phyloP scores from a whole-genome alignment of 1,139 yeast species.

The Eremothecium gossypii region DNA sequence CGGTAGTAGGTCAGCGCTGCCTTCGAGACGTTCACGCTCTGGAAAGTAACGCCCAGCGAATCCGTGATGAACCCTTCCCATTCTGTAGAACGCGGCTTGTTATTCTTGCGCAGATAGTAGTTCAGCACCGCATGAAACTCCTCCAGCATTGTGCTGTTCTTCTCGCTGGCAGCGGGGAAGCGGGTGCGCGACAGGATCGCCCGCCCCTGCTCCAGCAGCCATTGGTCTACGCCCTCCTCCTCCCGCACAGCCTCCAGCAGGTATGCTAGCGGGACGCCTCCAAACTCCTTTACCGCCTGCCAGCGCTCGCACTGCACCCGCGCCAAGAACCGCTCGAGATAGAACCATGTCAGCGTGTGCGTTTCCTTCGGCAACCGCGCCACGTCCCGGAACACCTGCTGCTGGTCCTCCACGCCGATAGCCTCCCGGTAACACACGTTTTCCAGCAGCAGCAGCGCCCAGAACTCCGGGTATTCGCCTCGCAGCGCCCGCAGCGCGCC shows the following conservation, averaged over 20 bases:
- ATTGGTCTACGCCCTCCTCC: slow-evolving; percentile 12
- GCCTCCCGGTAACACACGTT: slow-evolving; percentile 19
- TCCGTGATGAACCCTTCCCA: slow-evolving; percentile 24
- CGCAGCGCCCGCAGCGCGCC: slow-evolving; percentile 4
- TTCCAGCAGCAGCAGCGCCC: slow-evolving; percentile 19
- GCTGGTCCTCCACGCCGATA: neutral
- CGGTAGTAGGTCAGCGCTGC: slow-evolving; percentile 21
- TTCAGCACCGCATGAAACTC: slow-evolving; percentile 24
- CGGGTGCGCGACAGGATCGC: slow-evolving; percentile 21
- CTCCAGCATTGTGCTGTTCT: slow-evolving; percentile 31
- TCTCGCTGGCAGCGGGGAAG: slow-evolving; percentile 39
- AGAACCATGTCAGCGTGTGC: slow-evolving; percentile 12
- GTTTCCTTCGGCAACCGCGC: slow-evolving; percentile 12
- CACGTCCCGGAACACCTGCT: neutral
- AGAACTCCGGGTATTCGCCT: slow-evolving; percentile 10
- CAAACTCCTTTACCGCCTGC: neutral
- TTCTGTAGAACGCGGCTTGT: slow-evolving; percentile 7
- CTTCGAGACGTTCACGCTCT: slow-evolving; percentile 23
- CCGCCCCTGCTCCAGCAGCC: slow-evolving; percentile 16
- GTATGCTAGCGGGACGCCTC: slow-evolving; percentile 2
- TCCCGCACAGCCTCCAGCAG: slow-evolving; percentile 3
- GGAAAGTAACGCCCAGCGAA: slow-evolving; percentile 27
- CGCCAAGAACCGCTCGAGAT: slow-evolving; percentile 10
- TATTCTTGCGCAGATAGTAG: slow-evolving; percentile 14
- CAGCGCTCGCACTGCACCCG: neutral